A percentile compares a stretch with the other conserved stretches of the same genome.
These are phyloP conservation scores for Tulasnella sp. DNA, from an alignment of 768 basidiomycete species.

Conservation along the genomic window DNA sequence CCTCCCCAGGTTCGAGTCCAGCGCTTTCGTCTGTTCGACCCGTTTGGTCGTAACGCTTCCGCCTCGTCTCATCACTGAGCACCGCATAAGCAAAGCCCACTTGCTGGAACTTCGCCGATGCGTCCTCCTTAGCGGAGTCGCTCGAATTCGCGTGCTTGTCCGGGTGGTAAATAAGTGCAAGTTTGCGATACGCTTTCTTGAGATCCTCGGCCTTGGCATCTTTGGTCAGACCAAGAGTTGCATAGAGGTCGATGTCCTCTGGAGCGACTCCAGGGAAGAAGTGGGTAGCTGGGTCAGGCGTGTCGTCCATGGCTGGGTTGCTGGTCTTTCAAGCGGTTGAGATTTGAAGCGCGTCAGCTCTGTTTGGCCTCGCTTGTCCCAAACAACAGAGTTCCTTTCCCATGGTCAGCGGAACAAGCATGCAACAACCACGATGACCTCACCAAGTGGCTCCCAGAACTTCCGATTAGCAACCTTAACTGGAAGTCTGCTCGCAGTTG, in stretches of 20 bases:
- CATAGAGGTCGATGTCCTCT: conserved; percentile 78
- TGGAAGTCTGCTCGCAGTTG: not conserved
- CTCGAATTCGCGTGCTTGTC: conserved; percentile 31
- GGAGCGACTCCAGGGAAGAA: conserved; percentile 69
- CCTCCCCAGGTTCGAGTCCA: conserved; percentile 65
- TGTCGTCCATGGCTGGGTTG: conserved; percentile 57
- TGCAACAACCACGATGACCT: not conserved
- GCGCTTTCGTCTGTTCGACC: conserved; percentile 85
- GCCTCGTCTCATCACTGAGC: conserved; percentile 73
- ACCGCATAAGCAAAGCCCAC: conserved; percentile 94
- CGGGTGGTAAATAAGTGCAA: conserved; percentile 39
- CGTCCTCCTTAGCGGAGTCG: conserved; percentile 47
- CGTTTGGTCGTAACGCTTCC: conserved; percentile 78
- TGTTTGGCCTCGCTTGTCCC: conserved; percentile 2
- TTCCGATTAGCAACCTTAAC: not conserved
- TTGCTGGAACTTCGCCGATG: conserved; percentile 84
- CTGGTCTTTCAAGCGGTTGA: not conserved
- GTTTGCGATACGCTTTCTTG: conserved; percentile 53
- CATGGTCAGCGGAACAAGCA: conserved; percentile 1
- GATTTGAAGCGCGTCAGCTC: conserved; percentile 23
- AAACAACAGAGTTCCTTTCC: not conserved
- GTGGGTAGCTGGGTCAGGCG: conserved; percentile 66
- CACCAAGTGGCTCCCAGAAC: not conserved
- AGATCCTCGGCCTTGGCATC: conserved; percentile 68
- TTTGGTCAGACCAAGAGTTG: conserved; percentile 61